Conservation (phyloP, 306 rosid genomes). For the Lagenaria siceraria region DNA sequence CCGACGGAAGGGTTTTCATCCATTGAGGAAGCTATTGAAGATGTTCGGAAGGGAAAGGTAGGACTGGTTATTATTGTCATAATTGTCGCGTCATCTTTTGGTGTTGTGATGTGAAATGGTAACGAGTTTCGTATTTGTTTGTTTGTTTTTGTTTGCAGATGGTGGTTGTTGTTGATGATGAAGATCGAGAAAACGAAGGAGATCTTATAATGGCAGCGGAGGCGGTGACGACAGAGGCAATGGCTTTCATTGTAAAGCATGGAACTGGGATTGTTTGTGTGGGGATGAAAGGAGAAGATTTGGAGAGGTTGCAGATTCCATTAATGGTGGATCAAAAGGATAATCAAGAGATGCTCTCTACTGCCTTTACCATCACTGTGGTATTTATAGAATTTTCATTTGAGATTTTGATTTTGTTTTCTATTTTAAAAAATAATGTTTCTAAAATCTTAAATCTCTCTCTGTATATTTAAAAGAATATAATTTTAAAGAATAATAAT, state of each 20-base stretch:
- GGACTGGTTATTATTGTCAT: background rate
- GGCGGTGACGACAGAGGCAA: conserved; percentile 62
- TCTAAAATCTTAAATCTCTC: background rate
- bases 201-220: conserved; percentile 85
- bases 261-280: conserved; percentile 85
- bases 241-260: conserved; percentile 85
- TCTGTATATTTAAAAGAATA: no score
- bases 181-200: conserved; percentile 89
- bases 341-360: conserved; percentile 53
- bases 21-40: conserved; percentile 70
- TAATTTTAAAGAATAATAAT: no score
- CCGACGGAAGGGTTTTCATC: conserved; percentile 73
- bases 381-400: conserved; percentile 22
- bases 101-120: background rate
- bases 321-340: conserved; percentile 68
- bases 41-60: conserved; percentile 69
- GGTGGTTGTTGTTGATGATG: conserved; percentile 76
- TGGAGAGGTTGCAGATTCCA: conserved; percentile 72
- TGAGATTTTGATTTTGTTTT: background rate
- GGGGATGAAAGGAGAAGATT: conserved; percentile 65
- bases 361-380: conserved; percentile 80
- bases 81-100: background rate
- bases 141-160: conserved; percentile 23
- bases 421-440: background rate
- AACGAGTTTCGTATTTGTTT: background rate